Percentiles rank a stretch among this genome's conserved stretches.
These are phyloP conservation scores for Tilletia caries DNA, from an alignment of 1,284 basidiomycete species.

Conservation along the genomic window DNA sequence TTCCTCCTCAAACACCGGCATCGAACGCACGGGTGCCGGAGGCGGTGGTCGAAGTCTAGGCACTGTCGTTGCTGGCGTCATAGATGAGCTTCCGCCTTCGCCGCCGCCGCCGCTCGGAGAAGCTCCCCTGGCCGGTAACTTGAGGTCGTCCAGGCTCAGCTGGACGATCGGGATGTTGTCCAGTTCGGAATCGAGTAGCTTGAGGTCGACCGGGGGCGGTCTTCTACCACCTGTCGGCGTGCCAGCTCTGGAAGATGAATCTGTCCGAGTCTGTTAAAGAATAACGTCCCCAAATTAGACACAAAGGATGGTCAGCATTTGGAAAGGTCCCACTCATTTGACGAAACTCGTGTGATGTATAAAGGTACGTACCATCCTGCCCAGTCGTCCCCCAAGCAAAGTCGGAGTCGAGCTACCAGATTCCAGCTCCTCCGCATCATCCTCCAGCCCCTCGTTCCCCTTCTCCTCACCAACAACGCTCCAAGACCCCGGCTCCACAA, in stretches of 20 bases:
- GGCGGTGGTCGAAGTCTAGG: background rate
- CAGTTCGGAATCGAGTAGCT: constrained; percentile 28
- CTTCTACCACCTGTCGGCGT: constrained; percentile 11
- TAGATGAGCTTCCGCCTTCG: background rate
- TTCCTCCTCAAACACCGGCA: constrained; percentile 11
- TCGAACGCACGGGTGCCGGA: background rate
- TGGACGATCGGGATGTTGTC: constrained; percentile 44
- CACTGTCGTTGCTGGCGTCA: background rate
- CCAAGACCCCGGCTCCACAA: constrained; percentile 61
- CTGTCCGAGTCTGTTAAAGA: background rate
- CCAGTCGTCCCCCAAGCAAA: constrained; percentile 54
- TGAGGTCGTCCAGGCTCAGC: constrained; percentile 29
- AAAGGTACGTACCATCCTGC: constrained; percentile 3
- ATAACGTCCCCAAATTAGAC: no score
- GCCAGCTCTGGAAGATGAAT: constrained; percentile 14
- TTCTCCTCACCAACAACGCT: background rate
- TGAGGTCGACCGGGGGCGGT: background rate
- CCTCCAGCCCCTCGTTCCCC: constrained; percentile 19
- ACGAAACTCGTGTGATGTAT: no score
- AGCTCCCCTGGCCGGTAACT: background rate
- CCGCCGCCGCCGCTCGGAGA: no score
- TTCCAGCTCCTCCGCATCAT: background rate
- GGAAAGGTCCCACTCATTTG: no score
- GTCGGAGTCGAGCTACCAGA: background rate
- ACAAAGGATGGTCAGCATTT: no score